These are phyloP conservation scores for Mycena alexandri DNA, from an alignment of 768 basidiomycete species.

Conservation along the genomic window DNA sequence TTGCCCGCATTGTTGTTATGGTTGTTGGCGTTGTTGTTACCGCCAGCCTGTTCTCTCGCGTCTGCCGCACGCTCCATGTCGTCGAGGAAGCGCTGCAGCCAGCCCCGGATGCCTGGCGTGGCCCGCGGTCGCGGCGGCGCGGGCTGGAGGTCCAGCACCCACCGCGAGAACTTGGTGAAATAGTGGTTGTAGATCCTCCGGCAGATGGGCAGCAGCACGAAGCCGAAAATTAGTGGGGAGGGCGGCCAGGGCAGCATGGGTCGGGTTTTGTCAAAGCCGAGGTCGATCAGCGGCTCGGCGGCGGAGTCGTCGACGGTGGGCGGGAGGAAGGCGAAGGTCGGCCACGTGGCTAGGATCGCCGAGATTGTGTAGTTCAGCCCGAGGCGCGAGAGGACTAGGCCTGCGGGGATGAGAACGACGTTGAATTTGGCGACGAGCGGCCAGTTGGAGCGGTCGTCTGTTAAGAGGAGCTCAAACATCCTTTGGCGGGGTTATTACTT, in stretches of 20 bases:
- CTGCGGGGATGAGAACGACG: conserved; percentile 77
- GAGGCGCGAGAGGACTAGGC: conserved; percentile 74
- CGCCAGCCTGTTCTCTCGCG: conserved; percentile 26
- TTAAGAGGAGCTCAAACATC: conserved; percentile 74
- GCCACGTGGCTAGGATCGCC: conserved; percentile 64
- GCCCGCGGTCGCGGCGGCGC: conserved; percentile 42
- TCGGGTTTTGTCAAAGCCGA: conserved; percentile 7
- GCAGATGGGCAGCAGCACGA: conserved; percentile 64
- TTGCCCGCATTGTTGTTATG: neutral
- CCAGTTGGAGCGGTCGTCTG: conserved; percentile 80
- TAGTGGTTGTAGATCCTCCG: conserved; percentile 58
- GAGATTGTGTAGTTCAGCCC: conserved; percentile 55
- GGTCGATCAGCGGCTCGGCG: conserved; percentile 51
- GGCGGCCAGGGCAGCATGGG: conserved; percentile 64
- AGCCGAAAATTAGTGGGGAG: conserved; percentile 67
- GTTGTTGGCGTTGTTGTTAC: conserved; percentile 36
- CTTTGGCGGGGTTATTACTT: conserved; percentile 43
- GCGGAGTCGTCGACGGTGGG: conserved; percentile 45
- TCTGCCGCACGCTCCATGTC: conserved; percentile 38
- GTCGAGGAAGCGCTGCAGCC: conserved; percentile 38
- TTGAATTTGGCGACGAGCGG: conserved; percentile 82
- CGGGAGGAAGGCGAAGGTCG: conserved; percentile 53
- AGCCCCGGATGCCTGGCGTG: conserved; percentile 40
- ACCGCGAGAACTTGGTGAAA: conserved; percentile 55
- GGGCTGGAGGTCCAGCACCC: conserved; percentile 57